phyloP scores from a whole-genome alignment of 2,329 filamentous ascomycete genomes.

The Hawksworthiomyces lignivorus region DNA sequence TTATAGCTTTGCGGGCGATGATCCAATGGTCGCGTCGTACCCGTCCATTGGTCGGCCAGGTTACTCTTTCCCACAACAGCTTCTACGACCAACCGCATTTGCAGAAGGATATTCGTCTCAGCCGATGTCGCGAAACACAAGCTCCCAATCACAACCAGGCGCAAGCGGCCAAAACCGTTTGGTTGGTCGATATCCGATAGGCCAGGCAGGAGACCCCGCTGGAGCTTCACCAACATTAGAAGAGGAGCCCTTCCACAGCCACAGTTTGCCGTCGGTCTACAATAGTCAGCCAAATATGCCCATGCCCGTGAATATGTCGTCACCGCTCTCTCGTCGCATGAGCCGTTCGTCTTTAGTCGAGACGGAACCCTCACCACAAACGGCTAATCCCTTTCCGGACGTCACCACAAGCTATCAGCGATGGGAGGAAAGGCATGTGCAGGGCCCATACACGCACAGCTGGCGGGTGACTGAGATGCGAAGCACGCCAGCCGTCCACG shows the following conservation, averaged over 20 bases:
- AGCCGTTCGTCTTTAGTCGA: constrained; percentile 32
- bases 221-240: background rate
- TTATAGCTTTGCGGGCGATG: constrained; percentile 8
- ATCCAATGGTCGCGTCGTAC: constrained; percentile 18
- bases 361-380: constrained; percentile 35
- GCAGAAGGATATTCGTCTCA: constrained; percentile 38
- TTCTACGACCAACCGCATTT: background rate
- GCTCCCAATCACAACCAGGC: constrained; percentile 27
- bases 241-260: background rate
- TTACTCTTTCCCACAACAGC: constrained; percentile 3
- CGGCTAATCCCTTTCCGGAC: constrained; percentile 20
- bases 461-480: background rate
- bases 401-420: constrained; percentile 23
- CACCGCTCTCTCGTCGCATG: constrained; percentile 3
- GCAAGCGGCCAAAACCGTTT: no score
- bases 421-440: constrained; percentile 18
- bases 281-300: no score
- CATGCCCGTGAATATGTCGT: constrained; percentile 15
- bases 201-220: background rate
- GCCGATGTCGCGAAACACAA: constrained; percentile 41
- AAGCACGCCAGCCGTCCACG: background rate
- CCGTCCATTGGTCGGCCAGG: background rate
- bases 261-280: background rate
- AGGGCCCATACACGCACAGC: background rate
- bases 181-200: background rate